Percentiles rank a stretch among this genome's conserved stretches.
Evolutionary conservation across 495 filamentous ascomycete species (phyloP).

Genomic region (Neurospora intermedia): DNA sequence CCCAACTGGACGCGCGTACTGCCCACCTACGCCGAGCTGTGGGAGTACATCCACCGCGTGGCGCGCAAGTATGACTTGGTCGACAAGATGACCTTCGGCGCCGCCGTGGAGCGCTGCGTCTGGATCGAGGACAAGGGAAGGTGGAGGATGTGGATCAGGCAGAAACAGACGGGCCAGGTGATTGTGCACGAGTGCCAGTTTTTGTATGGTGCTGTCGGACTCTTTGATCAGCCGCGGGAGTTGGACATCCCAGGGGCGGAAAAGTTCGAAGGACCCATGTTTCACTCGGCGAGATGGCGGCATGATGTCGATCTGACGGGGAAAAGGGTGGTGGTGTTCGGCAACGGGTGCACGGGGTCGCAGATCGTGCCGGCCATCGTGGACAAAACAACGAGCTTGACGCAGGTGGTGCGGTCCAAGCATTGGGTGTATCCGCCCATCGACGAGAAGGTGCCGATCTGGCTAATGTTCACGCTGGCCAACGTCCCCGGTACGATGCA

Average conservation of each 20-base stretch:
- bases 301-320: conserved; percentile 30
- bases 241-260: conserved; percentile 43
- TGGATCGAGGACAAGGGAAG: conserved; percentile 46
- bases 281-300: conserved; percentile 52
- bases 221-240: conserved; percentile 26
- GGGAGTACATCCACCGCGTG: conserved; percentile 47
- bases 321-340: conserved; percentile 50
- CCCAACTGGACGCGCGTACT: conserved; percentile 45
- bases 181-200: conserved; percentile 21
- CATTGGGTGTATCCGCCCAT: conserved; percentile 29
- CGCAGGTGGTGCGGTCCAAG: conserved; percentile 24
- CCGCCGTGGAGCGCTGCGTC: conserved; percentile 42
- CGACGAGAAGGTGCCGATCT: conserved; percentile 15
- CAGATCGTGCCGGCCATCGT: conserved; percentile 33
- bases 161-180: neutral
- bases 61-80: conserved; percentile 47
- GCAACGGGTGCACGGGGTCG: conserved; percentile 47
- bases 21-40: conserved; percentile 45
- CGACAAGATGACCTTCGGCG: conserved; percentile 50
- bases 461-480: conserved; percentile 6
- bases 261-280: conserved; percentile 41
- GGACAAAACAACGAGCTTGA: conserved; percentile 16
- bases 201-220: conserved; percentile 43
- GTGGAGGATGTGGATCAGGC: conserved; percentile 16
- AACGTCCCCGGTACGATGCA: conserved; percentile 11